A percentile compares a stretch with the other conserved stretches of the same genome.
Evolutionary conservation across 225 moss, liverwort and hornwort species (phyloP).

Genomic region (Marchantia polymorpha): DNA sequence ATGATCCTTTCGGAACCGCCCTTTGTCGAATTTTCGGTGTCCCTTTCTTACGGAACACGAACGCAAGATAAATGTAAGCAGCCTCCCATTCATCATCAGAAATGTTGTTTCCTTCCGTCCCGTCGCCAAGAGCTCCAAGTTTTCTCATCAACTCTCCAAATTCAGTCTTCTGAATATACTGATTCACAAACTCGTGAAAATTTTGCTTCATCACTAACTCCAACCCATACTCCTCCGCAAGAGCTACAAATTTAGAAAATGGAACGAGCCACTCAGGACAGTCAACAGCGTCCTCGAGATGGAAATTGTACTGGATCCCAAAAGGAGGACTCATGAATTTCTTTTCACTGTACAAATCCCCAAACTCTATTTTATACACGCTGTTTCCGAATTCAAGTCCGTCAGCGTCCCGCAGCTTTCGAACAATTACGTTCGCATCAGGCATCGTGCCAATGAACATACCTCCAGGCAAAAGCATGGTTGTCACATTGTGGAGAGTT

Average conservation of each 20-base stretch:
- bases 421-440: slow-evolving; percentile 90
- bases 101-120: slow-evolving; percentile 63
- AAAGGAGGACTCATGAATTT: slow-evolving; percentile 71
- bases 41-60: slow-evolving; percentile 86
- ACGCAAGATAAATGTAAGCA: slow-evolving; percentile 83
- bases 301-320: slow-evolving; percentile 95
- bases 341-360: slow-evolving; percentile 72
- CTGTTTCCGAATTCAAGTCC: slow-evolving; percentile 94
- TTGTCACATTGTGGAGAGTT: slow-evolving; percentile 82
- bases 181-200: slow-evolving; percentile 83
- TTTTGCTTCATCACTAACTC: slow-evolving; percentile 86
- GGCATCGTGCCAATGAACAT: slow-evolving; percentile 97
- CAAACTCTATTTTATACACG: slow-evolving; percentile 76
- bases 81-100: slow-evolving; percentile 93
- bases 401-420: slow-evolving; percentile 84
- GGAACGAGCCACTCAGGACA: slow-evolving; percentile 99
- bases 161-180: slow-evolving; percentile 74
- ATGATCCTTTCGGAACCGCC: slow-evolving; percentile 46
- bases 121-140: slow-evolving; percentile 81
- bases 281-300: slow-evolving; percentile 94
- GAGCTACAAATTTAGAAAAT: slow-evolving; percentile 71
- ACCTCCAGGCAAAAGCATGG: slow-evolving; percentile 75
- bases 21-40: slow-evolving; percentile 53
- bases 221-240: slow-evolving; percentile 93
- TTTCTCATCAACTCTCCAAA: slow-evolving; percentile 93